Evolutionary conservation across 768 basidiomycete genomes (phyloP).

Genomic region (Tricholoma saponaceum): DNA sequence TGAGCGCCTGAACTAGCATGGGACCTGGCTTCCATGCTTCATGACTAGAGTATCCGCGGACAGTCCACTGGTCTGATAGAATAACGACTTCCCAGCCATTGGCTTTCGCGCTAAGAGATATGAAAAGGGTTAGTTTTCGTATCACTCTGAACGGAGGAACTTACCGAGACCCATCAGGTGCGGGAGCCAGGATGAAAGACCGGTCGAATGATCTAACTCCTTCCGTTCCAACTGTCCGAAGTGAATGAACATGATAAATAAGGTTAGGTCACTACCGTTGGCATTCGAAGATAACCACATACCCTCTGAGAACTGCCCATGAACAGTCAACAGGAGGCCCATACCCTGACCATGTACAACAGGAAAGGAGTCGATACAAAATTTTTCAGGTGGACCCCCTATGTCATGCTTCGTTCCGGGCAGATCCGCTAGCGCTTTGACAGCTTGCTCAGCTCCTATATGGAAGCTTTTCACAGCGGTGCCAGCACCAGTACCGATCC

Average conservation of each 20-base stretch:
- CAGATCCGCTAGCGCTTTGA: constrained; percentile 56
- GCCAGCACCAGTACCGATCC: constrained; percentile 58
- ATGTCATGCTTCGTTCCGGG: constrained; percentile 86
- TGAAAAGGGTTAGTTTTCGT: neutral
- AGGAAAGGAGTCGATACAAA: constrained; percentile 84
- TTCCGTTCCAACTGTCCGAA: constrained; percentile 35
- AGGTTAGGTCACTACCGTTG: neutral
- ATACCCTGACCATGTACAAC: constrained; percentile 59
- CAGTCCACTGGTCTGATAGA: constrained; percentile 81
- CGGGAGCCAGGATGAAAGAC: constrained; percentile 81
- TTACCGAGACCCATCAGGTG: constrained; percentile 78
- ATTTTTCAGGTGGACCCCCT: constrained; percentile 70
- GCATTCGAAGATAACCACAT: constrained; percentile 22
- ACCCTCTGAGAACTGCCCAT: constrained; percentile 94
- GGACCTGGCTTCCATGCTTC: constrained; percentile 78
- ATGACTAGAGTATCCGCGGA: constrained; percentile 81
- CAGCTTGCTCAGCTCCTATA: constrained; percentile 60
- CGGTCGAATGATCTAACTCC: constrained; percentile 93
- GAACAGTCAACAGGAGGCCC: constrained; percentile 68
- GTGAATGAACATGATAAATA: constrained; percentile 5
- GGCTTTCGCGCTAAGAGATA: constrained; percentile 54
- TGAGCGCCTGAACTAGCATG: constrained; percentile 61
- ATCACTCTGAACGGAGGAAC: constrained; percentile 25
- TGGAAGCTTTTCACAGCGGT: constrained; percentile 66
- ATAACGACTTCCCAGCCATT: constrained; percentile 90